phyloP scores from a whole-genome alignment of 192 early-diverging fungal species.

The Funneliformis geosporum region DNA sequence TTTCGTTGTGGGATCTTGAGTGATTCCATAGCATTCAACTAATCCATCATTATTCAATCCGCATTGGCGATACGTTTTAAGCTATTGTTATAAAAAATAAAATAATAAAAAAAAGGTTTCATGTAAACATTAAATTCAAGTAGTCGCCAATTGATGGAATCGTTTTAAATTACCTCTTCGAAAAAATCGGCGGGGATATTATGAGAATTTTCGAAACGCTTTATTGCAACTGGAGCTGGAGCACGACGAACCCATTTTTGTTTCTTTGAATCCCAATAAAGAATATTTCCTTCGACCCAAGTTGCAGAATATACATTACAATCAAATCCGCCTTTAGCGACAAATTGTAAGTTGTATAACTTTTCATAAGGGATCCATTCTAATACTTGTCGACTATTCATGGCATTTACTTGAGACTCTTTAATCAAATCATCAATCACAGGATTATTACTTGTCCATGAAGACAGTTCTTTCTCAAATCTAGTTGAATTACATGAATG shows the following conservation, averaged over 20 bases:
- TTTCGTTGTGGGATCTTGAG: conserved; percentile 17
- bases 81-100: background rate
- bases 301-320: conserved; percentile 5
- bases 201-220: background rate
- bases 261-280: conserved; percentile 21
- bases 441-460: conserved; percentile 14
- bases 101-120: background rate
- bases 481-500: conserved; percentile 5
- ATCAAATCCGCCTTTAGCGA: conserved; percentile 8
- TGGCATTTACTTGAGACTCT: conserved; percentile 22
- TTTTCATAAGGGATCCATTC: conserved; percentile 23
- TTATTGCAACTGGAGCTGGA: background rate
- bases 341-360: background rate
- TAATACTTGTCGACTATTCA: background rate
- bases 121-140: no score
- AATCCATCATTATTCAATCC: background rate
- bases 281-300: conserved; percentile 5
- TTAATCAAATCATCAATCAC: conserved; percentile 15
- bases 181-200: conserved; percentile 1
- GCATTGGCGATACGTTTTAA: background rate
- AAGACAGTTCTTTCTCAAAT: conserved; percentile 10
- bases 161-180: background rate
- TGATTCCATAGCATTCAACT: conserved; percentile 4
- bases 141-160: no score
- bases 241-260: conserved; percentile 5